Conservation (phyloP, 345 rosid species). For the Eutrema yunnanense region DNA sequence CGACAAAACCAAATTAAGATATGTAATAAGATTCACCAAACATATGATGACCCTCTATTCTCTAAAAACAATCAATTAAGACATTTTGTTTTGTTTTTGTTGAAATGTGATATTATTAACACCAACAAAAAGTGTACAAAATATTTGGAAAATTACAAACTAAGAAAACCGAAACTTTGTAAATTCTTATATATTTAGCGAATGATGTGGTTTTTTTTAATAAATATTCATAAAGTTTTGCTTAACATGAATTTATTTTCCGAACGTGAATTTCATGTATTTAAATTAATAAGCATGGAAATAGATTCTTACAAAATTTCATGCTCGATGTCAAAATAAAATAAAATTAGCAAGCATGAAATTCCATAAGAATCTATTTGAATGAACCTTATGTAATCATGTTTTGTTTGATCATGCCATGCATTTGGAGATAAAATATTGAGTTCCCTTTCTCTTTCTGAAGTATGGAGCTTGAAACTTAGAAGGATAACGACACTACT, state of each 20-base stretch:
- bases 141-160: too few relatives aligned
- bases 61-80: neutral
- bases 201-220: too few relatives aligned
- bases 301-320: too few relatives aligned
- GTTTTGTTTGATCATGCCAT: neutral
- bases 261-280: neutral
- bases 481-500: neutral
- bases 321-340: too few relatives aligned
- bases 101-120: too few relatives aligned
- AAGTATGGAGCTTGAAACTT: constrained; percentile 9
- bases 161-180: too few relatives aligned
- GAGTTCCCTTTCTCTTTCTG: neutral
- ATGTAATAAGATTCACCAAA: constrained; percentile 15
- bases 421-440: neutral
- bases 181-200: too few relatives aligned
- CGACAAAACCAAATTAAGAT: constrained; percentile 10
- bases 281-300: neutral
- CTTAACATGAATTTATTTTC: neutral
- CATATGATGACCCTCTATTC: constrained; percentile 13
- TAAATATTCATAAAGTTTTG: too few relatives aligned
- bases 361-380: neutral
- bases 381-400: neutral
- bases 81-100: neutral
- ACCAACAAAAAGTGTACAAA: too few relatives aligned
- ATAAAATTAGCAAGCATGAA: neutral